Evolutionary conservation across 2,329 filamentous ascomycete species (phyloP).

Genomic region (Aureobasidium vineae): DNA sequence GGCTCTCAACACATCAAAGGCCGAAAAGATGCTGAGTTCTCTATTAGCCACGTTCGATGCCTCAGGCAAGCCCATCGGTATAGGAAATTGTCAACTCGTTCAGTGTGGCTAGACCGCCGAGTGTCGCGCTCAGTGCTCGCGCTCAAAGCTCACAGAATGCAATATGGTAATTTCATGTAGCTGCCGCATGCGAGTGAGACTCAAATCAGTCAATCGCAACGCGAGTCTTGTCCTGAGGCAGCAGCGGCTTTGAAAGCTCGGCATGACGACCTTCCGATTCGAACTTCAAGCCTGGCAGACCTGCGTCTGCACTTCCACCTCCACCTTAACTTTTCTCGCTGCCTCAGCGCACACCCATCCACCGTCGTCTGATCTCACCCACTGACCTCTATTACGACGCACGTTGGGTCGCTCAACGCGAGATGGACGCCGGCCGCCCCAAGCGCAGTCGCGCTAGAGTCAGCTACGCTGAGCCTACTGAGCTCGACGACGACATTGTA

Average conservation of each 20-base stretch:
- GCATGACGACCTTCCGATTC: not conserved
- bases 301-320: not conserved
- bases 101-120: conserved; percentile 4
- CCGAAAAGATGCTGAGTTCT: too few species aligned
- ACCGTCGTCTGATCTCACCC: not conserved
- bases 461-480: conserved; percentile 3
- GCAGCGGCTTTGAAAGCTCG: not conserved
- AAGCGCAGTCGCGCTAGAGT: not conserved
- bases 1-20: too few species aligned
- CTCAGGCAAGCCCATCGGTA: not conserved
- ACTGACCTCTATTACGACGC: not conserved
- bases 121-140: conserved; percentile 19
- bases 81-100: not conserved
- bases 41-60: not conserved
- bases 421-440: not conserved
- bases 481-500: conserved; percentile 14
- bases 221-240: not conserved
- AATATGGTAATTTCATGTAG: not conserved
- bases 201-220: not conserved
- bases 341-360: not conserved
- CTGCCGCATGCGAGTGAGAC: not conserved
- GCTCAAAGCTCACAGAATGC: not conserved
- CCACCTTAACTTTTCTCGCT: not conserved
- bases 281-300: not conserved
- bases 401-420: not conserved